Evolutionary conservation across 1,284 basidiomycete species (phyloP).

Genomic region (Malassezia obtusa): DNA sequence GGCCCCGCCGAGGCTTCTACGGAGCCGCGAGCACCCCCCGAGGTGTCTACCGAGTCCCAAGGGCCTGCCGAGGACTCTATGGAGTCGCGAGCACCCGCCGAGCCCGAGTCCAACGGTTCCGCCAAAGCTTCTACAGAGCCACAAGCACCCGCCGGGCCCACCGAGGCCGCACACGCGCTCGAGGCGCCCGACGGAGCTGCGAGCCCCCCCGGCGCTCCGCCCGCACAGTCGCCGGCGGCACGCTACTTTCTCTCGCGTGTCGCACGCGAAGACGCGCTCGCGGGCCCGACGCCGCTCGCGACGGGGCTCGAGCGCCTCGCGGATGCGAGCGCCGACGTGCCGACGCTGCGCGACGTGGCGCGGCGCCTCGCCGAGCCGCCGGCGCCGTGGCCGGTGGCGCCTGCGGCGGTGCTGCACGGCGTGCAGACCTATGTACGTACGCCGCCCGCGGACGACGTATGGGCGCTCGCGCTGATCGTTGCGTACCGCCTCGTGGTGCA

Average conservation of each 20-base stretch:
- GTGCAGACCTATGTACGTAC: background rate
- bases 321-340: background rate
- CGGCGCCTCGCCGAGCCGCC: background rate
- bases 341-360: background rate
- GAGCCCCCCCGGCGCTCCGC: no score
- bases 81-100: no score
- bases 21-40: no score
- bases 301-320: background rate
- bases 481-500: background rate
- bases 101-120: no score
- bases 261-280: background rate
- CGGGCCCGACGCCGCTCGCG: background rate
- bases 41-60: no score
- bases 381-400: background rate
- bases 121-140: no score
- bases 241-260: conserved; percentile 1
- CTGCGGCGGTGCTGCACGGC: background rate
- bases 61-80: no score
- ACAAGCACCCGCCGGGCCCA: no score
- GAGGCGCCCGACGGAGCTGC: no score
- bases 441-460: background rate
- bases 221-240: background rate
- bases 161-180: no score
- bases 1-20: no score
- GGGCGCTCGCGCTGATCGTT: background rate